Evolutionary conservation across 805 yeast species (phyloP), one percentile per base, ranked within the genome.

Genomic region (Candida endomychidarum): DNA sequence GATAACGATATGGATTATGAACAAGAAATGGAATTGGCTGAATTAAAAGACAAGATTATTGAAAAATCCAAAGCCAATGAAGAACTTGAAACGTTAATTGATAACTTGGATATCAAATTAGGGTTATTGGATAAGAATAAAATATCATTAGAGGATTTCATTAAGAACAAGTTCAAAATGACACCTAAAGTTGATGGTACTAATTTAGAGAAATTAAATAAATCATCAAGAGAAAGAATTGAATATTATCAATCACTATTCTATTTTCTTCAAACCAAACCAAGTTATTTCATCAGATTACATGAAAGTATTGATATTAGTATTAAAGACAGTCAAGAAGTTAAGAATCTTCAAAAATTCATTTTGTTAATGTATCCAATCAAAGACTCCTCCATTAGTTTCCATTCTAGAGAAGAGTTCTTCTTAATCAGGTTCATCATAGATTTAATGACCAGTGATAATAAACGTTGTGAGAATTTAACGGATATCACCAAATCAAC

Each of bases 201-300:
- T 45, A 49, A 46, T 26, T 46, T 64, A 34, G 70, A 63, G 12
- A 52, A 50, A 21, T 60, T 61, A 49, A 65, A 60, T 45, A 69
- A 68, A 40, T 59, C 73, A 3, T 58, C 76, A 8, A 66, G 72
- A 43, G 70, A 70, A 17, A 70, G 86, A 43, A 67, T 81, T 37
- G 89, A 82, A 45, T 60, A 78, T 1, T 86, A 84, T 59, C 96
- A 83, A 51, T 83, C 86, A 16, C 55, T 91, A 37, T 81, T 93
- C 50, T 93, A 83, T 54, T 63, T 91, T 18, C 60, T 93, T 31
- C 98, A 93, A 57, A 85, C 95, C 0, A 87, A 86, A 52, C 86
- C 96, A 0, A 57, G 60, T 0, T 91, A 91, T 53, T 72, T 90
- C 54, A 70, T 80, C 2, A 63, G 78, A 10, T 58, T 87, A 24